A percentile compares a stretch with the other conserved stretches of the same genome.
Evolutionary conservation across 2,329 filamentous ascomycete species (phyloP).

Genomic region (Colletotrichum lupini): DNA sequence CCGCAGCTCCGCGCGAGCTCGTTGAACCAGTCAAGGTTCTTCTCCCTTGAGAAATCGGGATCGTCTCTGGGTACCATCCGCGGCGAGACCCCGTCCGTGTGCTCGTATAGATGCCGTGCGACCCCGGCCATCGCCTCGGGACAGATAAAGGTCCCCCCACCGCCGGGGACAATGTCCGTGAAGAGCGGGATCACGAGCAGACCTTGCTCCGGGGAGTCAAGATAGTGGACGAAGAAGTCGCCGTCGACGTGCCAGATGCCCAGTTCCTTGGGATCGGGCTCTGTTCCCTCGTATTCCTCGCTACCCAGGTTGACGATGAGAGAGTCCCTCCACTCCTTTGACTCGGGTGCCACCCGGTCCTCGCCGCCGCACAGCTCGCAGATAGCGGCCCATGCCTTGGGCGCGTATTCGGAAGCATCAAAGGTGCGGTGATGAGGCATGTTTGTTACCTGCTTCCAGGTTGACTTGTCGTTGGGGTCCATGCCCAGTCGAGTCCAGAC

Average conservation of each 20-base stretch:
- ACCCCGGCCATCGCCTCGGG: constrained; percentile 67
- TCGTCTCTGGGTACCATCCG: constrained; percentile 69
- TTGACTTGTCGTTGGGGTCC: constrained; percentile 70
- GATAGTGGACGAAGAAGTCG: constrained; percentile 78
- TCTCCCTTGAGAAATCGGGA: constrained; percentile 54
- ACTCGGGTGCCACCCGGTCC: constrained; percentile 59
- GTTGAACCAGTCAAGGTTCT: constrained; percentile 58
- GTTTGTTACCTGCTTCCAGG: constrained; percentile 72
- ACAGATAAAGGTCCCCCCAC: constrained; percentile 74
- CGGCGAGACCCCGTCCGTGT: constrained; percentile 75
- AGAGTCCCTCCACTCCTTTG: constrained; percentile 71
- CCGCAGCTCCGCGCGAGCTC: constrained; percentile 51
- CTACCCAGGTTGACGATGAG: constrained; percentile 78
- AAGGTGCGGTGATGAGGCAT: constrained; percentile 72
- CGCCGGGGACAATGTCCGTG: constrained; percentile 68
- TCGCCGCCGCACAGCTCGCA: constrained; percentile 74
- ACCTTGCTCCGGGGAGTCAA: constrained; percentile 77
- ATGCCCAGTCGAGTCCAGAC: constrained; percentile 76
- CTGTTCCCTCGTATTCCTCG: constrained; percentile 59
- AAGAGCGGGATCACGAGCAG: constrained; percentile 76
- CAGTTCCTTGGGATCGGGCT: constrained; percentile 63
- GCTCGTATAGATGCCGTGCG: constrained; percentile 67
- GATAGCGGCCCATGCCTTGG: constrained; percentile 74
- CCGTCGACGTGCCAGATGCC: constrained; percentile 76
- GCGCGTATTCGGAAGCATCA: constrained; percentile 66